Percentiles rank a stretch among this genome's conserved stretches.
phyloP scores from a whole-genome alignment of 129 eudicot genomes.

The carrot (Daucus carota) region DH1_v3.0 NC_030386.2:21607001-21607500 shows the following conservation, averaged over 20 bases:
- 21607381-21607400: background rate
- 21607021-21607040: background rate
- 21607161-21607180: slow-evolving; percentile 50
- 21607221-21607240: slow-evolving; percentile 42
- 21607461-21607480: no score
- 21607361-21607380: background rate
- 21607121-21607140: slow-evolving; percentile 13
- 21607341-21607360: background rate
- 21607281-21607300: background rate
- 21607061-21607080: background rate
- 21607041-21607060: background rate
- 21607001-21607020: slow-evolving; percentile 30
- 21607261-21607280: background rate
- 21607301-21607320: background rate
- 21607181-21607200: slow-evolving; percentile 66
- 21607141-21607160: slow-evolving; percentile 28
- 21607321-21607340: background rate
- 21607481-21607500: no score
- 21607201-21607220: slow-evolving; percentile 27
- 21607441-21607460: no score
- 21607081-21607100: background rate
- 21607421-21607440: no score
- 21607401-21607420: no score
- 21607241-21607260: slow-evolving; percentile 26
- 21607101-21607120: slow-evolving; percentile 12